phyloP scores from a whole-genome alignment of 371 early-diverging fungal genomes.

The Rhizopus delemar region DNA sequence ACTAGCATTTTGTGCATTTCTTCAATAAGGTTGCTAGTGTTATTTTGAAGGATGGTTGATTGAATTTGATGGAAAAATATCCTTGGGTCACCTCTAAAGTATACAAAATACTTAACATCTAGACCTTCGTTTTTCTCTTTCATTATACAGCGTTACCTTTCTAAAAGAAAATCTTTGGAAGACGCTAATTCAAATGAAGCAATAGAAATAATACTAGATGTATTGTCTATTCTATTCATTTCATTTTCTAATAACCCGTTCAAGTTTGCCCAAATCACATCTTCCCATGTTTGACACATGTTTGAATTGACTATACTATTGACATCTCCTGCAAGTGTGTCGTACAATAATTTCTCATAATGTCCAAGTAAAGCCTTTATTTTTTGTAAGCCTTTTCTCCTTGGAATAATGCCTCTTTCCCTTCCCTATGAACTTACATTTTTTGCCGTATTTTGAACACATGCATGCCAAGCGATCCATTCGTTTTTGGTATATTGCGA shows the following conservation, averaged over 20 bases:
- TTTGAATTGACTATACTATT: conserved; percentile 9
- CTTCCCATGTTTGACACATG: conserved; percentile 40
- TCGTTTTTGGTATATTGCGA: not conserved
- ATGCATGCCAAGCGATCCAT: not conserved
- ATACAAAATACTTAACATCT: not conserved
- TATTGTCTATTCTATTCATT: conserved; percentile 6
- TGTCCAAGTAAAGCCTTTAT: not conserved
- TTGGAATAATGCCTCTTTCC: not conserved
- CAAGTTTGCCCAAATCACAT: conserved; percentile 38
- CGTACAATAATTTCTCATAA: conserved; percentile 11
- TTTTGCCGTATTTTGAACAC: not conserved
- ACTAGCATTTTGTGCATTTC: not conserved
- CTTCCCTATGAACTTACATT: not conserved
- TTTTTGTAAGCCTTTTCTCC: not conserved
- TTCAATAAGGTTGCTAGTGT: not conserved
- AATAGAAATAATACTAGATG: not conserved
- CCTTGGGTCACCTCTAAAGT: conserved; percentile 13
- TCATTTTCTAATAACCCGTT: conserved; percentile 21
- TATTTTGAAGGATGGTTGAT: conserved; percentile 12
- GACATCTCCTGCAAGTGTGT: conserved; percentile 2
- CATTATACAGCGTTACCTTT: not conserved
- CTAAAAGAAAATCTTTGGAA: conserved; percentile 18
- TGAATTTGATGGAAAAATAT: conserved; percentile 26
- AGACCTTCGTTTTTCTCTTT: not conserved
- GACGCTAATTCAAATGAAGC: conserved; percentile 2